A percentile compares a stretch with the other conserved stretches of the same genome.
Evolutionary conservation across 2,329 filamentous ascomycete genomes (phyloP).

Genomic region (Colletotrichum sp.): DNA sequence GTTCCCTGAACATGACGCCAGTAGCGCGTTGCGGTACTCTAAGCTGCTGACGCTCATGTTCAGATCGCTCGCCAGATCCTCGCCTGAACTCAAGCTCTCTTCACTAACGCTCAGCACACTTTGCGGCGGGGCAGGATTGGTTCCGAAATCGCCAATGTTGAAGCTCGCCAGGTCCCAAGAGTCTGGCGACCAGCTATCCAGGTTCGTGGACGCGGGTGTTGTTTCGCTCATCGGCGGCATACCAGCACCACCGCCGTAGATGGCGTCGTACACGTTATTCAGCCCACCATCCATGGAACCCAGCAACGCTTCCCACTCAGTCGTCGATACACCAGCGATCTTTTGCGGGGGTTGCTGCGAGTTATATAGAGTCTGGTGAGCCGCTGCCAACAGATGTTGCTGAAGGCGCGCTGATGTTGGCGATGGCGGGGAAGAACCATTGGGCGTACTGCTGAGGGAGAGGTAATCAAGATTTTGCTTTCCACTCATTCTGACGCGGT

Average conservation of each 20-base stretch:
- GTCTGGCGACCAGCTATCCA: conserved; percentile 60
- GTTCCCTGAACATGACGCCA: conserved; percentile 23
- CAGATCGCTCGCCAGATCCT: conserved; percentile 43
- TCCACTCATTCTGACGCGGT: conserved; percentile 35
- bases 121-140: conserved; percentile 49
- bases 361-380: conserved; percentile 35
- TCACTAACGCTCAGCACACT: conserved; percentile 63
- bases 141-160: conserved; percentile 53
- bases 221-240: conserved; percentile 52
- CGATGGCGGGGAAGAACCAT: conserved; percentile 55
- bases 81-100: conserved; percentile 61
- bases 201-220: conserved; percentile 39
- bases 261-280: conserved; percentile 84
- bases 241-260: conserved; percentile 70
- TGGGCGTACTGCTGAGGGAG: conserved; percentile 51
- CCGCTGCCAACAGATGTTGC: conserved; percentile 23
- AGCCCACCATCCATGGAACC: conserved; percentile 80
- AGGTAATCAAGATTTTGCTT: conserved; percentile 65
- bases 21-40: conserved; percentile 36
- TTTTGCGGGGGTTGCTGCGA: conserved; percentile 42
- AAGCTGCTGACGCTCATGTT: conserved; percentile 36
- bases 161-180: conserved; percentile 60
- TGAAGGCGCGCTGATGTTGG: conserved; percentile 49
- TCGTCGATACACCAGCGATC: conserved; percentile 56
- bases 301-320: conserved; percentile 84